Base-by-base conservation (phyloP, 768 basidiomycete genomes). In the Lentinula guzmanii region DNA sequence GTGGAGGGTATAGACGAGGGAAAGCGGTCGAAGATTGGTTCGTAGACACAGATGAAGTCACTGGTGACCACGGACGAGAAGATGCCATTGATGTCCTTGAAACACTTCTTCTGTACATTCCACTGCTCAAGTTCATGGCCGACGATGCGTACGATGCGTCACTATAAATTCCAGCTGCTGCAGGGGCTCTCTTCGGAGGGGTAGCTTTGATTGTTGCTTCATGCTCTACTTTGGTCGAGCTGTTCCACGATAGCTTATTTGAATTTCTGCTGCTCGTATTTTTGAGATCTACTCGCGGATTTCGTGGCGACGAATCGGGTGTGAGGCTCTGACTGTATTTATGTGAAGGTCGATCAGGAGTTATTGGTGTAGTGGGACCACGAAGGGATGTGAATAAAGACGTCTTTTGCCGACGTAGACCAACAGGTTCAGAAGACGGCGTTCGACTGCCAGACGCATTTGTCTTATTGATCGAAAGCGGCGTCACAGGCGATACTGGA, bases 21-120 rank as follows among this genome's bases (percentile, higher is more conserved):
- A 52, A 60, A 34, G 70, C 70, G 58, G 72, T 71, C 28, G 76
- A 76, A 21, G 86, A 86, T 56, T 85, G 77, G n/a, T 83, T 82
- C 18, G 86, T 89, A 11, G 89, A 89, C 69, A 82, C 79, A 11
- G 89, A 86, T 5, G 87, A 87, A 57, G 82, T 86, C 24, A 88
- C 75, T 43, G 90, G 90, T 10, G 90, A 90, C 88, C 89, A 91
- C 54, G 90, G 90, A 46, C 90, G 78, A 13, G 89, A 91, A 57
- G 90, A 90, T 18, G 85, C 80, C 79, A 90, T 86, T 16, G 90
- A 91, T 31, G 83, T 82, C 53, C 90, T 82, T 31, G 90, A 91
- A 33, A 85, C 65, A 71, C 90, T 90, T 63, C 90, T 80, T 64
- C 80, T 78, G 65, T 83, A 81, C 1, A 84, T 77, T 11, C 45